These are phyloP conservation scores for Pseudoneurospora amorphoporcata DNA, from an alignment of 495 filamentous ascomycete species.

Conservation along the genomic window DNA sequence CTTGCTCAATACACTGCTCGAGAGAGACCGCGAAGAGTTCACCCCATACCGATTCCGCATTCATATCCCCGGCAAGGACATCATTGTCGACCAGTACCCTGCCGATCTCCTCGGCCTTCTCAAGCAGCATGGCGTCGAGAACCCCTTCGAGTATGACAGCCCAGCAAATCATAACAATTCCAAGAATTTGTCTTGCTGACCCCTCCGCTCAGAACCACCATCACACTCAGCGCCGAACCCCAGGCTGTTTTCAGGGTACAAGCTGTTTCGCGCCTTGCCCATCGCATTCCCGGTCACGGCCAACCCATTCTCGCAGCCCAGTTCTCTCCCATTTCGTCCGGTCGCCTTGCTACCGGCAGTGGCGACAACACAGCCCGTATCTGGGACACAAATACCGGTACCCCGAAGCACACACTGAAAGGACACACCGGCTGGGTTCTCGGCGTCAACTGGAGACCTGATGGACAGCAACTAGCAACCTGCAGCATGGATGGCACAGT, in stretches of 20 bases:
- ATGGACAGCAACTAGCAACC: conserved; percentile 72
- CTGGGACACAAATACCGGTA: conserved; percentile 94
- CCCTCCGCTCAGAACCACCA: conserved; percentile 23
- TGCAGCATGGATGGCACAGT: conserved; percentile 92
- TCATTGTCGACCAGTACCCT: conserved; percentile 67
- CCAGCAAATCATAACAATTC: neutral
- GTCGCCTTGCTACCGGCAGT: conserved; percentile 76
- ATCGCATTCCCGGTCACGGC: conserved; percentile 82
- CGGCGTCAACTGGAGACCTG: conserved; percentile 75
- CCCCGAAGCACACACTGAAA: conserved; percentile 78
- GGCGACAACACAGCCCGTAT: conserved; percentile 88
- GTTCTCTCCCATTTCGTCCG: conserved; percentile 75
- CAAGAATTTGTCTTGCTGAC: neutral
- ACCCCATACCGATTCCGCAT: conserved; percentile 84
- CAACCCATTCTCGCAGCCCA: conserved; percentile 81
- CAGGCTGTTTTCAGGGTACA: conserved; percentile 93
- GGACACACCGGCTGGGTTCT: conserved; percentile 93
- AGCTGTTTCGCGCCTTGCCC: conserved; percentile 80
- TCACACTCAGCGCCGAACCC: conserved; percentile 73
- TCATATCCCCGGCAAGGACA: conserved; percentile 46
- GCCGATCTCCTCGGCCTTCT: conserved; percentile 36
- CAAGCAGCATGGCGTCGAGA: conserved; percentile 37
- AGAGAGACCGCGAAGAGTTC: conserved; percentile 69
- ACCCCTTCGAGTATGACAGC: conserved; percentile 30
- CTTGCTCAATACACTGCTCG: conserved; percentile 80